These are phyloP conservation scores for Saccharum hybrid DNA, from an alignment of 202 grass and related monocot species.

Conservation along the genomic window DNA sequence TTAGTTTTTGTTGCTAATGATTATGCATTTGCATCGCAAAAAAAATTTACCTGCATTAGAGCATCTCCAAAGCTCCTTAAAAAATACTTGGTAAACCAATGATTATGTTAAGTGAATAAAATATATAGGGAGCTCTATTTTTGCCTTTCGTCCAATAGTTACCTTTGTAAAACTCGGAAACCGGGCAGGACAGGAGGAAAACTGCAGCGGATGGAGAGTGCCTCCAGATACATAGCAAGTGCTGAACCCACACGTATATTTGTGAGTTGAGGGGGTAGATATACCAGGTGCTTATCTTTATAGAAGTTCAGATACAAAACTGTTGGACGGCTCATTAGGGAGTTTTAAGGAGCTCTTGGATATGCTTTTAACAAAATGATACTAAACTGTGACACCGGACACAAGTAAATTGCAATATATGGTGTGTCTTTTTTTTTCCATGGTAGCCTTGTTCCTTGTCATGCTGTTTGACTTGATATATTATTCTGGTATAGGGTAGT, in stretches of 20 bases:
- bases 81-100: not conserved
- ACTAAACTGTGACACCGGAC: not conserved
- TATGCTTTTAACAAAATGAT: not conserved
- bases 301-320: not conserved
- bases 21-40: not conserved
- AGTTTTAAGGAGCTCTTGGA: not conserved
- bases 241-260: not conserved
- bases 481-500: not conserved
- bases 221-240: not conserved
- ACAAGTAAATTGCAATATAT: not conserved
- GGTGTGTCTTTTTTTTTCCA: not conserved
- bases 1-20: not conserved
- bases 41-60: too few relatives aligned
- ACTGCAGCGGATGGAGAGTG: not conserved
- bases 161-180: not conserved
- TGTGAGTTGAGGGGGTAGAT: not conserved
- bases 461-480: slow-evolving; percentile 3
- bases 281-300: not conserved
- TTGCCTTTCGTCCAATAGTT: not conserved
- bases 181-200: not conserved
- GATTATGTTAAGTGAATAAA: not conserved
- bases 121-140: not conserved
- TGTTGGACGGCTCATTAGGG: not conserved
- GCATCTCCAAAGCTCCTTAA: not conserved
- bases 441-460: not conserved